Evolutionary conservation across 805 yeast genomes (phyloP).

Genomic region (Nakazawaea holstii): DNA sequence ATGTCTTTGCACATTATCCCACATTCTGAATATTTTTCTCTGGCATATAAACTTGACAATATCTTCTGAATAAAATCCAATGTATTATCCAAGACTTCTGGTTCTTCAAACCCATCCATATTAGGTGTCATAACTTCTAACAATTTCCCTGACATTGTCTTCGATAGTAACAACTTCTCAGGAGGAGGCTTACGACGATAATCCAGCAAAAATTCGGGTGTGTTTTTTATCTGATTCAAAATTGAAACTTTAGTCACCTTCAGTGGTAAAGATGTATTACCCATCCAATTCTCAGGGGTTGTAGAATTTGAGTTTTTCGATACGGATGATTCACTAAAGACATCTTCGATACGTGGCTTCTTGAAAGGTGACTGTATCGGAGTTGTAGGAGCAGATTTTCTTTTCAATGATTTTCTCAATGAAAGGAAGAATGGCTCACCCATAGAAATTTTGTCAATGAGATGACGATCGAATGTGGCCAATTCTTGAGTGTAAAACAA

Average conservation of each 20-base stretch:
- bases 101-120: constrained; percentile 2
- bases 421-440: constrained; percentile 1
- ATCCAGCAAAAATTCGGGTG: neutral
- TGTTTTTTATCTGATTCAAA: neutral
- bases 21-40: neutral
- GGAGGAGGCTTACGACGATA: neutral
- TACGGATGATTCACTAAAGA: neutral
- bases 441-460: constrained; percentile 3
- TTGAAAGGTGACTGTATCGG: neutral
- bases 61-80: constrained; percentile 7
- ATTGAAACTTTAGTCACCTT: neutral
- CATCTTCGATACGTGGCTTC: neutral
- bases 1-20: constrained; percentile 7
- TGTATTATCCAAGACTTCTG: neutral
- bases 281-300: neutral
- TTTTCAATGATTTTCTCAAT: neutral
- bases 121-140: neutral
- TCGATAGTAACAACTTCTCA: neutral
- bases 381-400: neutral
- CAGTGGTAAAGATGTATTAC: neutral
- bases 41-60: neutral
- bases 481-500: constrained; percentile 6
- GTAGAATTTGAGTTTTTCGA: neutral
- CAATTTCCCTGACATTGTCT: neutral
- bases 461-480: constrained; percentile 4